A percentile compares a stretch with the other conserved stretches of the same genome.
phyloP scores from a whole-genome alignment of 1,139 yeast genomes.

The Wickerhamomyces sp. region DNA sequence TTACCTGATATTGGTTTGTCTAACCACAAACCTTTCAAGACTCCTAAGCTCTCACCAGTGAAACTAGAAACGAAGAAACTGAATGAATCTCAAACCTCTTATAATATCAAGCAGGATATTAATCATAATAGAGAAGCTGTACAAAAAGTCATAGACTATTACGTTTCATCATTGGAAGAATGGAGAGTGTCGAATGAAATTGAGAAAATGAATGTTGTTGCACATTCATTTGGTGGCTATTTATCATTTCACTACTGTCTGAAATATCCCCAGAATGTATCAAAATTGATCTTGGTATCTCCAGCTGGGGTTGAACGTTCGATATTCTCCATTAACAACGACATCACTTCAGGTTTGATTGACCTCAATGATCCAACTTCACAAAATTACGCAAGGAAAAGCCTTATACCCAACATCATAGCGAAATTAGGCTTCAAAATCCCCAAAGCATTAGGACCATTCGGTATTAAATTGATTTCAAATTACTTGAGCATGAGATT shows the following conservation, averaged over 20 bases:
- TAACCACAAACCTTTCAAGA: conserved; percentile 8
- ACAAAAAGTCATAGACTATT: conserved; percentile 62
- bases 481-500: conserved; percentile 48
- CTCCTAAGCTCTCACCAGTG: conserved; percentile 1
- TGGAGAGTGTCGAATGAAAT: conserved; percentile 67
- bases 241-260: conserved; percentile 73
- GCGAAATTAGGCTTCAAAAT: conserved; percentile 35
- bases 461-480: conserved; percentile 54
- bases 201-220: conserved; percentile 64
- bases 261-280: conserved; percentile 61
- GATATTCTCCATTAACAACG: conserved; percentile 55
- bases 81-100: not conserved
- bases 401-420: conserved; percentile 25
- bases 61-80: conserved; percentile 8
- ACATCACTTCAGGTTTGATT: conserved; percentile 13
- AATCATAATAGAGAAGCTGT: conserved; percentile 40
- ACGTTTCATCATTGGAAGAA: conserved; percentile 72
- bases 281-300: conserved; percentile 67
- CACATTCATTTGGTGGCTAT: conserved; percentile 94
- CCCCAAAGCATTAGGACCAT: conserved; percentile 50
- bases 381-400: conserved; percentile 18
- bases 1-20: conserved; percentile 83
- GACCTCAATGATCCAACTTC: conserved; percentile 11
- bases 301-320: conserved; percentile 89
- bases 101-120: conserved; percentile 22